These are phyloP conservation scores for Mycena leptocephala DNA, from an alignment of 768 basidiomycete species.

Conservation along the genomic window DNA sequence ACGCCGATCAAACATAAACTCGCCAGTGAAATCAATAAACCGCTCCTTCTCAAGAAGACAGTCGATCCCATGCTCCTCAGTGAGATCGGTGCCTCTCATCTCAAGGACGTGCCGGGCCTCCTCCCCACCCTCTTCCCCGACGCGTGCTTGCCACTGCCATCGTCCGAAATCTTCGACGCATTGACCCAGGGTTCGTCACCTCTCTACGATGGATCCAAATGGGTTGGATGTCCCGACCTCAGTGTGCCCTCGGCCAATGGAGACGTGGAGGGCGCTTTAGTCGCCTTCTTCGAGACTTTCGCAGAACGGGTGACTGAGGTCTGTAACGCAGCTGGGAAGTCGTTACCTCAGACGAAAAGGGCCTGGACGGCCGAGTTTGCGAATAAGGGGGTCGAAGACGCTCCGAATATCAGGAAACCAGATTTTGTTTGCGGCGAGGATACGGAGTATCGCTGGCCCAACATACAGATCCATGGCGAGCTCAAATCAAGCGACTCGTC, in stretches of 20 bases:
- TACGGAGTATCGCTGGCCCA: neutral
- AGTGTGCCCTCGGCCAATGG: neutral
- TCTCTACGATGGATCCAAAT: neutral
- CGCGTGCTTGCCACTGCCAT: constrained; percentile 8
- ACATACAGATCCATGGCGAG: too few relatives aligned
- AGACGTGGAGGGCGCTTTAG: neutral
- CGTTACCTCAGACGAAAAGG: neutral
- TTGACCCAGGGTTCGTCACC: neutral
- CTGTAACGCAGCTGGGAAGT: neutral
- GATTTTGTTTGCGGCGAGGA: neutral
- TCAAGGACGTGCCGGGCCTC: too few relatives aligned
- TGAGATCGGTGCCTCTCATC: too few relatives aligned
- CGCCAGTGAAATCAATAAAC: too few relatives aligned
- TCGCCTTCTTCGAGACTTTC: neutral
- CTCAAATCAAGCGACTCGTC: constrained; percentile 7
- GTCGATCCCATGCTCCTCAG: too few relatives aligned
- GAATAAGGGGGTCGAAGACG: neutral
- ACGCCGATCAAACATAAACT: too few relatives aligned
- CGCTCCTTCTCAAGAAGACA: too few relatives aligned
- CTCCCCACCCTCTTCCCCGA: constrained; percentile 9
- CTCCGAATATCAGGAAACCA: neutral
- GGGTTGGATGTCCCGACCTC: constrained; percentile 19
- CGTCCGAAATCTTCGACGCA: neutral
- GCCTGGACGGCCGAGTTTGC: neutral
- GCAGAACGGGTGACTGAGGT: neutral